These are phyloP conservation scores for Globisporangium cylindrosporum DNA, from an alignment of 352 stramenopile species.

Conservation along the genomic window DNA sequence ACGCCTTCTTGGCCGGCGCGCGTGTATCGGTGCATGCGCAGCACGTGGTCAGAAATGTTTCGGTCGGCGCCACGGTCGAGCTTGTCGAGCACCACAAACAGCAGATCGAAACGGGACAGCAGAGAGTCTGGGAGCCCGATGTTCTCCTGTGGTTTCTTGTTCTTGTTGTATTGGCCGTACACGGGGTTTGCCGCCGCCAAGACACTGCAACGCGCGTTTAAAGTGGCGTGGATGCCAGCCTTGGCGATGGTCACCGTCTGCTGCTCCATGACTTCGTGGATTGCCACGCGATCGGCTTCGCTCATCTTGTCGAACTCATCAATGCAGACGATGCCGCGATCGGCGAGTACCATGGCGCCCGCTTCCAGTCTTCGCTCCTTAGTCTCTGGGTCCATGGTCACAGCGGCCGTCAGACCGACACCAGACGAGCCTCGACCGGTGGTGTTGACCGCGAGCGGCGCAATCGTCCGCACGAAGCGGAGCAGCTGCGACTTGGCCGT, in stretches of 20 bases:
- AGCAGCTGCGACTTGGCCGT: slow-evolving; percentile 99
- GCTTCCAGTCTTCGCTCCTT: slow-evolving; percentile 94
- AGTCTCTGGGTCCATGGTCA: slow-evolving; percentile 96
- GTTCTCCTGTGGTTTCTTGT: slow-evolving; percentile 97
- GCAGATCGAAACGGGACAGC: slow-evolving; percentile 99
- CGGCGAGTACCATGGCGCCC: slow-evolving; percentile 99
- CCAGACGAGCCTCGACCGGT: slow-evolving; percentile 80
- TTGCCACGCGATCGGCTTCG: slow-evolving; percentile 97
- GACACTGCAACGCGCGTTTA: slow-evolving; percentile 99
- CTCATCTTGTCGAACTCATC: slow-evolving; percentile 99
- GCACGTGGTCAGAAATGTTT: slow-evolving; percentile 96
- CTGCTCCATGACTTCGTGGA: slow-evolving; percentile 99
- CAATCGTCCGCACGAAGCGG: slow-evolving; percentile 95
- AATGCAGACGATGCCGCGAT: slow-evolving; percentile 99
- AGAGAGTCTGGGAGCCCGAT: slow-evolving; percentile 99
- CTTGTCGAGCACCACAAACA: slow-evolving; percentile 99
- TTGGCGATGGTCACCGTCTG: slow-evolving; percentile 99
- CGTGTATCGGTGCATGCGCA: slow-evolving; percentile 96
- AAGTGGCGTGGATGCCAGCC: slow-evolving; percentile 97
- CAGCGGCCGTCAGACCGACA: slow-evolving; percentile 97
- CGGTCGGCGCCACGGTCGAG: slow-evolving; percentile 93
- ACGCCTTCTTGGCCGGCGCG: slow-evolving; percentile 82
- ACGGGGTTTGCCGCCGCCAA: slow-evolving; percentile 99
- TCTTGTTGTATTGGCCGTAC: slow-evolving; percentile 99
- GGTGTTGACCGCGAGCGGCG: slow-evolving; percentile 90